These are phyloP conservation scores for Viola odorata DNA, from an alignment of 345 rosid genomes.

Conservation along the genomic window DNA sequence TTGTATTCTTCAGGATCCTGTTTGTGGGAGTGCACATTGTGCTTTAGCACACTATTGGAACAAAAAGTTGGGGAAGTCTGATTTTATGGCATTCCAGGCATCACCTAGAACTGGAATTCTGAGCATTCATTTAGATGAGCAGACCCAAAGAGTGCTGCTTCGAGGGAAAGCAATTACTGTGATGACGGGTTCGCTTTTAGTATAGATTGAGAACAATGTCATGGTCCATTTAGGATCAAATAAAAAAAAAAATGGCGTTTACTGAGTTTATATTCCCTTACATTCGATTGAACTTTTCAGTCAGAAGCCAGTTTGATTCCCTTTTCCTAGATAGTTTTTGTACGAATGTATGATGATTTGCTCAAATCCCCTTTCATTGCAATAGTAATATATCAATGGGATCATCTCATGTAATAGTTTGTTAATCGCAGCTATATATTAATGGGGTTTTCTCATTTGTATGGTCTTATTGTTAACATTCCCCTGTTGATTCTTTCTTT, in stretches of 20 bases:
- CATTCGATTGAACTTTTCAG: background rate
- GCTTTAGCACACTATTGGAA: constrained; percentile 68
- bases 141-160: constrained; percentile 49
- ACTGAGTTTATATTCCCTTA: background rate
- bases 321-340: background rate
- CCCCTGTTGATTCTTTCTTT: too few relatives aligned
- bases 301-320: background rate
- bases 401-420: too few relatives aligned
- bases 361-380: too few relatives aligned
- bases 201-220: constrained; percentile 15
- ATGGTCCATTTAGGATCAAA: background rate
- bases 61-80: constrained; percentile 52
- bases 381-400: too few relatives aligned
- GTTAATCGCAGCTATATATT: too few relatives aligned
- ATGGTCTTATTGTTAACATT: too few relatives aligned
- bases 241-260: background rate
- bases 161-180: constrained; percentile 64
- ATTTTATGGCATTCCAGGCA: constrained; percentile 50
- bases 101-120: constrained; percentile 61
- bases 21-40: constrained; percentile 78
- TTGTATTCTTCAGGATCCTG: constrained; percentile 59
- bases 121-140: constrained; percentile 43
- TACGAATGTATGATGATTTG: background rate
- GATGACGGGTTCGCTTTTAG: constrained; percentile 64
- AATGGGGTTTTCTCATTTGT: too few relatives aligned